Evolutionary conservation across 1,284 basidiomycete species (phyloP), one percentile per base, ranked within the genome.

Genomic region (Rhodotorula sp.): DNA sequence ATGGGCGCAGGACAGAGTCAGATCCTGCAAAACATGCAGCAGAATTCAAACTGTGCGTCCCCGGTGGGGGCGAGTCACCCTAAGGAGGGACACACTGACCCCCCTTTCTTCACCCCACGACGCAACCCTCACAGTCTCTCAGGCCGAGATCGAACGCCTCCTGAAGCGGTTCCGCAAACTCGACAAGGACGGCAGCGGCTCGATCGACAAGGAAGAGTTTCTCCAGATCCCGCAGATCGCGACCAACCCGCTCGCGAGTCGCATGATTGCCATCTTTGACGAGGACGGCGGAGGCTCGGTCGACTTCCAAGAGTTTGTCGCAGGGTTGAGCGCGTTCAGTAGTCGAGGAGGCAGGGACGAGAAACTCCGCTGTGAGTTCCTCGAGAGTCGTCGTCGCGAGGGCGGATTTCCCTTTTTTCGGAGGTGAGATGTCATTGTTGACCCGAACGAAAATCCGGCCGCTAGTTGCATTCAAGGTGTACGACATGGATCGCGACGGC

Each of bases 81-180:
- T n/a, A n/a, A n/a, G n/a, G n/a, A n/a, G n/a, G n/a, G n/a, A n/a
- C n/a, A n/a, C n/a, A n/a, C n/a, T 12, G 24, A 17, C 60, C 17
- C 14, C 24, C 55, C 64, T 12, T n/a, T 26, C n/a, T 51, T n/a
- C 10, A 22, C 29, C 24, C 53, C 18, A 0, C n/a, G 12, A 20
- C 55, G 24, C 8, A 22, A 4, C 10, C 10, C 29, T 1, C 44
- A 37, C 81, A 96, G 93, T 97, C 87, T 95, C 91, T 51, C 90
- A 89, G 56, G 86, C 88, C 69, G 94, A 97, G 83, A 84, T 97
- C 75, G 91, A 97, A 79, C 87, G 95, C 58, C 85, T 99, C 76
- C 97, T 97, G 86, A 98, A 97, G 82, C 88, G 95, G 60, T 99
- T 99, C 82, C 96, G 99, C 93, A 99, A 99, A 83, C 88, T 99